These are phyloP conservation scores for Atkinsonella hypoxylon DNA, from an alignment of 2,329 filamentous ascomycete species.

Conservation along the genomic window DNA sequence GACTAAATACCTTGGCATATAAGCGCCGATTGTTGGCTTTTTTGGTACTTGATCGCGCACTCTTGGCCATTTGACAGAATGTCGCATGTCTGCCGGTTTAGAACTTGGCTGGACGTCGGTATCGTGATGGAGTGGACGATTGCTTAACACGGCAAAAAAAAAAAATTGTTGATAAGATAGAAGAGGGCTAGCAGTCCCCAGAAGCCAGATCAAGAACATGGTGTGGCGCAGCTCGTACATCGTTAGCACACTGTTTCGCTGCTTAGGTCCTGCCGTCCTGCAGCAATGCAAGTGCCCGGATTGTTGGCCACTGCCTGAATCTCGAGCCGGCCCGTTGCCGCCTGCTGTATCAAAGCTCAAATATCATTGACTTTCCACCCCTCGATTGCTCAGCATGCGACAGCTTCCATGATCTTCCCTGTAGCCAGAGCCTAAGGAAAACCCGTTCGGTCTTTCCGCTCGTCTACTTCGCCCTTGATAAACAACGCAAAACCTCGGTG, in stretches of 20 bases:
- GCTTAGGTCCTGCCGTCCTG: not conserved
- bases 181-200: not conserved
- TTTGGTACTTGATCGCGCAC: conserved; percentile 61
- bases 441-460: not conserved
- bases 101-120: not conserved
- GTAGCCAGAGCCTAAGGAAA: not conserved
- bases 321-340: not conserved
- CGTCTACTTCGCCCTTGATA: not conserved
- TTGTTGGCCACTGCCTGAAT: not conserved
- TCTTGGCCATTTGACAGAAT: conserved; percentile 64
- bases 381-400: not conserved
- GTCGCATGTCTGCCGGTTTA: not conserved
- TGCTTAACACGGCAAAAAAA: not conserved
- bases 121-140: not conserved
- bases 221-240: not conserved
- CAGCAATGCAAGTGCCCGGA: not conserved
- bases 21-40: conserved; percentile 78
- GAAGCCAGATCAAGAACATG: not conserved
- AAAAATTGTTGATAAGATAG: conserved; percentile 1
- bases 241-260: not conserved
- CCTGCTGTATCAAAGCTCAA: not conserved
- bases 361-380: not conserved
- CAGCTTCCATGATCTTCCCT: not conserved
- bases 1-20: conserved; percentile 73
- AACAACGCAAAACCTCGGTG: not conserved